Evolutionary conservation across 2,329 filamentous ascomycete genomes (phyloP).

Genomic region (Fusarium lateritium): DNA sequence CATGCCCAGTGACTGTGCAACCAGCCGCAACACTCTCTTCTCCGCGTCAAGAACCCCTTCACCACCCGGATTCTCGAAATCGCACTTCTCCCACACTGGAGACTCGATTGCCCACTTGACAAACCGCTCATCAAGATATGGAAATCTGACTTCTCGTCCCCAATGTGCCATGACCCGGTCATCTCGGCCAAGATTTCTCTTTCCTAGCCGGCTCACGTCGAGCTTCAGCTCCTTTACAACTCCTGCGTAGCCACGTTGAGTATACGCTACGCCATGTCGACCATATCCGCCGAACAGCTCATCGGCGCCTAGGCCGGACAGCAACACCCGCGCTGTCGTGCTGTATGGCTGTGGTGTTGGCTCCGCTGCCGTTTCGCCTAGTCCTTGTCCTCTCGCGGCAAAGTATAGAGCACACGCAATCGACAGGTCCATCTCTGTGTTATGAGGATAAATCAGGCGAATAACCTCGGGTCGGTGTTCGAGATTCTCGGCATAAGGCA

Average conservation of each 20-base stretch:
- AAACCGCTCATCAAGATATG: conserved; percentile 89
- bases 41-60: conserved; percentile 74
- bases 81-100: conserved; percentile 89
- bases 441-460: conserved; percentile 88
- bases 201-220: conserved; percentile 87
- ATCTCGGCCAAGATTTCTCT: conserved; percentile 94
- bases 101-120: conserved; percentile 83
- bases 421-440: conserved; percentile 98
- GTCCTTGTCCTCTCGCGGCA: conserved; percentile 81
- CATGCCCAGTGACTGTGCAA: conserved; percentile 84
- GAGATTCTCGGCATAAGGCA: conserved; percentile 83
- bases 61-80: conserved; percentile 73
- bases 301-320: conserved; percentile 95
- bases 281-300: conserved; percentile 96
- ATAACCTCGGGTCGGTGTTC: conserved; percentile 79
- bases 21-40: conserved; percentile 84
- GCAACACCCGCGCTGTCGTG: conserved; percentile 83
- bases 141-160: conserved; percentile 90
- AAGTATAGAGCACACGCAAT: conserved; percentile 97
- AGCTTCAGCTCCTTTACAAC: conserved; percentile 87
- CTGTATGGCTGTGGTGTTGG: conserved; percentile 64
- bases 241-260: conserved; percentile 76
- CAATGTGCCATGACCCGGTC: conserved; percentile 93
- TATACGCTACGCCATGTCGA: conserved; percentile 84
- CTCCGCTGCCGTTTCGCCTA: conserved; percentile 54